A percentile compares a stretch with the other conserved stretches of the same genome.
Conservation (phyloP, 2,329 filamentous ascomycete species). For the Apiospora hydei region DNA sequence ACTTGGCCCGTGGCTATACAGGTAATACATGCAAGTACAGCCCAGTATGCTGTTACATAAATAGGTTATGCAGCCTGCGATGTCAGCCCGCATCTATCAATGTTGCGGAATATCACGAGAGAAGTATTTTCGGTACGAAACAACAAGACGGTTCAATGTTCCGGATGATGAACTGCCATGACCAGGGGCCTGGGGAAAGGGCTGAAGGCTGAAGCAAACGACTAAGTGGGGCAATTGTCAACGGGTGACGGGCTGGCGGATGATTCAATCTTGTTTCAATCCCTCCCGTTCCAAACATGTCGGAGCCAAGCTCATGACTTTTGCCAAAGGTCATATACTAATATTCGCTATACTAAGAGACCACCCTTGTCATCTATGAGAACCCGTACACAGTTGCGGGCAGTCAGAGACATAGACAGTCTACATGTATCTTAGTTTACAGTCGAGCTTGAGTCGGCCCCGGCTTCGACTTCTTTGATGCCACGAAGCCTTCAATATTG, state of each 20-base stretch:
- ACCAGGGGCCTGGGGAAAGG: neutral
- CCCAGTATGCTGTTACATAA: neutral
- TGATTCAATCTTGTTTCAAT: constrained; percentile 12
- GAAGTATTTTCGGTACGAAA: constrained; percentile 9
- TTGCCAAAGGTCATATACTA: neutral
- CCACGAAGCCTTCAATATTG: neutral
- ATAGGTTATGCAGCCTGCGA: neutral
- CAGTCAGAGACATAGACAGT: neutral
- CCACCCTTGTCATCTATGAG: neutral
- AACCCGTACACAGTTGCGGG: neutral
- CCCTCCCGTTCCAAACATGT: neutral
- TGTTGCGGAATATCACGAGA: constrained; percentile 11
- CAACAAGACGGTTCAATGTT: neutral
- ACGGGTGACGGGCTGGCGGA: constrained; percentile 12
- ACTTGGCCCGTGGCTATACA: constrained; percentile 16
- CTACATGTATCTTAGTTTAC: neutral
- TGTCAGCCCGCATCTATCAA: constrained; percentile 1
- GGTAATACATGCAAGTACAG: constrained; percentile 13
- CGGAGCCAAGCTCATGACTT: neutral
- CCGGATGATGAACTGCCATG: neutral
- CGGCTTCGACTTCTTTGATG: neutral
- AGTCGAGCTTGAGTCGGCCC: neutral
- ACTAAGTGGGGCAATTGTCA: constrained; percentile 5
- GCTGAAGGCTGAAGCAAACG: constrained; percentile 6
- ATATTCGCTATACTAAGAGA: neutral